phyloP scores from a whole-genome alignment of 768 basidiomycete species.

The Galerina marginata region DNA sequence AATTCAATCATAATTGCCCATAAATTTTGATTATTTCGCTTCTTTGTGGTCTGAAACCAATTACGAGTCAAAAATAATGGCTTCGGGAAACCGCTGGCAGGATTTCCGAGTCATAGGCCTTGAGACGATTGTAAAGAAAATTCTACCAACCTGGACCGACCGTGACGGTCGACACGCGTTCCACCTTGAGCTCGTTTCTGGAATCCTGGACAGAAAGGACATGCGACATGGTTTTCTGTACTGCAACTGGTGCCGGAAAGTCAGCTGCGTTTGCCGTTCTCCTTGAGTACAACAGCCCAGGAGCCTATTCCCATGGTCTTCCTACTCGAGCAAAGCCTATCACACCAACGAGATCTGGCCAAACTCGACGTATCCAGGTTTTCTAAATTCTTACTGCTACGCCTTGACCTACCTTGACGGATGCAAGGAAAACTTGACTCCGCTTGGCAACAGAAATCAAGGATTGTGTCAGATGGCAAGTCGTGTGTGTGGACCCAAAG shows the following conservation, averaged over 20 bases:
- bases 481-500: constrained; percentile 25
- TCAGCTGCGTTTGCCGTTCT: constrained; percentile 3
- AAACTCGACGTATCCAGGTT: constrained; percentile 8
- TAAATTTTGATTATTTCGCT: neutral
- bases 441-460: constrained; percentile 1
- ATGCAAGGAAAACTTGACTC: constrained; percentile 12
- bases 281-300: constrained; percentile 4
- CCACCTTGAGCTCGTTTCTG: constrained; percentile 9
- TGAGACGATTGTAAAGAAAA: constrained; percentile 1
- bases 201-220: constrained; percentile 2
- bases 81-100: constrained; percentile 3
- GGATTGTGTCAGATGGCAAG: constrained; percentile 11
- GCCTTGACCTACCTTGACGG: constrained; percentile 5
- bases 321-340: constrained; percentile 19
- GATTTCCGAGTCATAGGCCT: neutral
- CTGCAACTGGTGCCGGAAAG: constrained; percentile 9
- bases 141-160: neutral
- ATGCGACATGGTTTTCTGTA: neutral
- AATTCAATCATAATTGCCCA: too few species aligned
- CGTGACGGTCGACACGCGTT: neutral
- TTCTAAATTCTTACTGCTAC: constrained; percentile 2
- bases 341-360: constrained; percentile 24
- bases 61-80: neutral
- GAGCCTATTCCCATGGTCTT: neutral
- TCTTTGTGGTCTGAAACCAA: neutral